phyloP scores from a whole-genome alignment of 176 grass and related monocot species.

The Oryza officinalis region DNA sequence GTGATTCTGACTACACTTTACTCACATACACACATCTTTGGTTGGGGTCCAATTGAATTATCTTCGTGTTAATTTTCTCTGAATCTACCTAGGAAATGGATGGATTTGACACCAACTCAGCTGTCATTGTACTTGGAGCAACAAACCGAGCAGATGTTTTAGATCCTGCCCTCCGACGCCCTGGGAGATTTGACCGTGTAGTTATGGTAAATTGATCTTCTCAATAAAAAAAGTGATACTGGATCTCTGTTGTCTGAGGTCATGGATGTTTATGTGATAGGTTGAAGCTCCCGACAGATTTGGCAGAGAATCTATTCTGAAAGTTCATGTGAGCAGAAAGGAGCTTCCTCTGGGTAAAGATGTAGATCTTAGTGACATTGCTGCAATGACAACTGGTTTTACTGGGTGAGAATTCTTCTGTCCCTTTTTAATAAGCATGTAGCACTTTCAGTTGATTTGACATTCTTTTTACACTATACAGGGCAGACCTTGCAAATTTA shows the following conservation, averaged over 20 bases:
- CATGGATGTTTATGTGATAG: conserved; percentile 47
- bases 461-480: conserved; percentile 53
- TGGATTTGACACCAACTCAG: conserved; percentile 97
- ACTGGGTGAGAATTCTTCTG: conserved; percentile 66
- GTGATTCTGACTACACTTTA: conserved; percentile 10
- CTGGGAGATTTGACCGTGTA: conserved; percentile 98
- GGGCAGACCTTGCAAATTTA: conserved; percentile 98
- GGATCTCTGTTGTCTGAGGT: conserved; percentile 24
- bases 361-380: conserved; percentile 91
- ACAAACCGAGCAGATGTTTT: conserved; percentile 97
- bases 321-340: conserved; percentile 86
- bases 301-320: conserved; percentile 95
- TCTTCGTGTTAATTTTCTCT: conserved; percentile 17
- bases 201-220: conserved; percentile 68
- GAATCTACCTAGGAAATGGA: conserved; percentile 83
- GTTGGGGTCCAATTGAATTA: conserved; percentile 1
- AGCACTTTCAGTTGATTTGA: conserved; percentile 11
- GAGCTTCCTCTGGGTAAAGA: conserved; percentile 88
- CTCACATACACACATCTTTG: neutral
- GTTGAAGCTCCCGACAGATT: conserved; percentile 93
- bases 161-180: conserved; percentile 92
- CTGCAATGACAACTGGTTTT: conserved; percentile 98
- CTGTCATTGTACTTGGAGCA: conserved; percentile 95
- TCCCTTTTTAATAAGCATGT: conserved; percentile 24
- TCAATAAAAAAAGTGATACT: conserved; percentile 8